Percentiles rank a stretch among this genome's conserved stretches.
phyloP scores from a whole-genome alignment of 2,329 filamentous ascomycete genomes.

The Epichloe sibirici region DNA sequence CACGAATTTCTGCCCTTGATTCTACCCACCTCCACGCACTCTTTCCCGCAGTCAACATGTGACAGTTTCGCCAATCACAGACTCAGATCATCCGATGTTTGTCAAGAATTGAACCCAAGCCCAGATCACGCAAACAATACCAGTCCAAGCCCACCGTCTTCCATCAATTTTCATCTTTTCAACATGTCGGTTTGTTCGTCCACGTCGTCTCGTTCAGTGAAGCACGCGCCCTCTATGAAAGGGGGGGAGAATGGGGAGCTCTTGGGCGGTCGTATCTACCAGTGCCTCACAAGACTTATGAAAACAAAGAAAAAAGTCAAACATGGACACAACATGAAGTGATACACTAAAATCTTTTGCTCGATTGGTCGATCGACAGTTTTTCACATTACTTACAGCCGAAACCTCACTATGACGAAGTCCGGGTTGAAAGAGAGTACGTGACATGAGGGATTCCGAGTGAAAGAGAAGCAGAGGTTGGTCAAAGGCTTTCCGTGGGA shows the following conservation, averaged over 20 bases:
- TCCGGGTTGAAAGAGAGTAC: slow-evolving; percentile 26
- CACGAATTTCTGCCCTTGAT: not conserved
- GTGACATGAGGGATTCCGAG: slow-evolving; percentile 26
- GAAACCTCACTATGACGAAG: slow-evolving; percentile 34
- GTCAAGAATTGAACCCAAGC: not conserved
- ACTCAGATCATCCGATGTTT: not conserved
- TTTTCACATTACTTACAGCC: slow-evolving; percentile 49
- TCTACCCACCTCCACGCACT: not conserved
- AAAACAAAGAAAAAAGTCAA: slow-evolving; percentile 12
- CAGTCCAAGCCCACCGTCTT: not conserved
- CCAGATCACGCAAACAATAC: not conserved
- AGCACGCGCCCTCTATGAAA: not conserved
- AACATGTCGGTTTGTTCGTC: not conserved
- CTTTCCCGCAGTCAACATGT: not conserved
- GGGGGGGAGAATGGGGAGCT: not conserved
- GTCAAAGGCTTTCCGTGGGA: slow-evolving; percentile 21
- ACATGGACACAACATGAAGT: slow-evolving; percentile 25
- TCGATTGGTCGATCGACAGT: slow-evolving; percentile 43
- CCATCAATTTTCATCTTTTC: not conserved
- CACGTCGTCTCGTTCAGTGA: not conserved
- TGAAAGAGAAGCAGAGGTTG: slow-evolving; percentile 19
- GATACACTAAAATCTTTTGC: slow-evolving; percentile 27
- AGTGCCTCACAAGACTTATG: slow-evolving; percentile 16
- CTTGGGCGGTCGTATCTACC: slow-evolving; percentile 4
- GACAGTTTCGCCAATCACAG: not conserved